Conservation (phyloP, 768 basidiomycete genomes). For the Naganishia onofrii region DNA sequence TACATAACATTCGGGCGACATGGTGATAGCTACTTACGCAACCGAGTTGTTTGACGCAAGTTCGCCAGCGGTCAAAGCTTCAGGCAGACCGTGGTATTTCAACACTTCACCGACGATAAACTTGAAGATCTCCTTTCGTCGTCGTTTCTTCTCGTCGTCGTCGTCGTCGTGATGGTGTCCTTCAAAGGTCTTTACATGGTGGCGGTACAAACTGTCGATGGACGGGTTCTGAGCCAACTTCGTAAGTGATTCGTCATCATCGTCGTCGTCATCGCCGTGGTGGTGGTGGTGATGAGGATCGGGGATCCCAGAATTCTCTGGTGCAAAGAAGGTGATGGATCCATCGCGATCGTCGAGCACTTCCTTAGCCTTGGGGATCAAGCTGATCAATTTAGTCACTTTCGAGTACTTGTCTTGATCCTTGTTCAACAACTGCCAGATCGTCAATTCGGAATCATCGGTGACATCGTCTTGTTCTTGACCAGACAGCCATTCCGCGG, state of each 20-base stretch:
- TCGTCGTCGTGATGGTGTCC: conserved; percentile 45
- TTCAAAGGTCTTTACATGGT: conserved; percentile 52
- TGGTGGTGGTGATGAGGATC: conserved; percentile 39
- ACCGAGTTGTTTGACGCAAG: conserved; percentile 62
- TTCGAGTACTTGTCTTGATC: conserved; percentile 47
- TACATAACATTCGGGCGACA: conserved; percentile 53
- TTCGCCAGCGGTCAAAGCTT: conserved; percentile 51
- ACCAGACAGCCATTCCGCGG: conserved; percentile 6
- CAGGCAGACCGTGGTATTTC: conserved; percentile 61
- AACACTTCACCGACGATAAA: conserved; percentile 60
- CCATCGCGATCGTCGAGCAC: conserved; percentile 45
- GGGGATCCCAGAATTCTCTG: conserved; percentile 48
- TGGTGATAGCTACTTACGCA: conserved; percentile 37
- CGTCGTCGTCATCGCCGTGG: conserved; percentile 34
- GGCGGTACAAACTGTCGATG: conserved; percentile 39
- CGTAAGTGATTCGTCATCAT: conserved; percentile 26
- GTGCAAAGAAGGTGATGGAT: conserved; percentile 50
- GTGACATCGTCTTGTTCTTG: neutral
- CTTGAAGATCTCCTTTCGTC: conserved; percentile 60
- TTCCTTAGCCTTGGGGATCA: conserved; percentile 42
- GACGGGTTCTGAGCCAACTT: conserved; percentile 4
- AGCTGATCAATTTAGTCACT: conserved; percentile 46
- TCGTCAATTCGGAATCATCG: conserved; percentile 43
- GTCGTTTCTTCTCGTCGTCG: conserved; percentile 52
- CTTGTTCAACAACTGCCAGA: conserved; percentile 48